Conservation (phyloP, 306 rosid genomes). For the Vicia villosa region DNA sequence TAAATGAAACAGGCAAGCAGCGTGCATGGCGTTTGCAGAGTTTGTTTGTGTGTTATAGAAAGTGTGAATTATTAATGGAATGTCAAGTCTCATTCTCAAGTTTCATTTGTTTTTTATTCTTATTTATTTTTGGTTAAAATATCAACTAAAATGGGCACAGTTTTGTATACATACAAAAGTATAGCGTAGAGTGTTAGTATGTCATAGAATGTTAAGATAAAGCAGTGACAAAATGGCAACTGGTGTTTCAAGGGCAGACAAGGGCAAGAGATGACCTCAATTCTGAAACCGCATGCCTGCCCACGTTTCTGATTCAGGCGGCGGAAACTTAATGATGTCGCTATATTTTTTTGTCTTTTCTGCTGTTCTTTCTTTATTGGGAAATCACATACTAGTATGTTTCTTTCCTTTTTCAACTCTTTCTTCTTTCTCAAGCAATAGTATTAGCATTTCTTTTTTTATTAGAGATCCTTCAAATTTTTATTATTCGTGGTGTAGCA, state of each 20-base stretch:
- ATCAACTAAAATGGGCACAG: not conserved
- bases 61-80: not conserved
- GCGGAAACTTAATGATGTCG: constrained; percentile 52
- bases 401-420: too few relatives aligned
- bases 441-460: too few relatives aligned
- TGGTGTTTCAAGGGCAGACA: not conserved
- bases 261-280: constrained; percentile 40
- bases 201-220: constrained; percentile 44
- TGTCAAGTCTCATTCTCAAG: not conserved
- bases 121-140: not conserved
- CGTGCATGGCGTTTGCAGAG: not conserved
- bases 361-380: too few relatives aligned
- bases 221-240: constrained; percentile 62
- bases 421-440: too few relatives aligned
- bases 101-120: too few relatives aligned
- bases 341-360: not conserved
- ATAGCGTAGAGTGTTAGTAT: not conserved
- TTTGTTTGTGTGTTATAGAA: not conserved
- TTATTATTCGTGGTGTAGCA: too few relatives aligned
- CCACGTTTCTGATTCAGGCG: constrained; percentile 40
- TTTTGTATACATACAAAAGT: not conserved
- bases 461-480: too few relatives aligned
- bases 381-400: too few relatives aligned
- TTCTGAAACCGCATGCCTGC: constrained; percentile 14
- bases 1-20: too few relatives aligned